These are phyloP conservation scores for Silene vulgaris DNA, from an alignment of 179 eudicot species.

Conservation along the genomic window DNA sequence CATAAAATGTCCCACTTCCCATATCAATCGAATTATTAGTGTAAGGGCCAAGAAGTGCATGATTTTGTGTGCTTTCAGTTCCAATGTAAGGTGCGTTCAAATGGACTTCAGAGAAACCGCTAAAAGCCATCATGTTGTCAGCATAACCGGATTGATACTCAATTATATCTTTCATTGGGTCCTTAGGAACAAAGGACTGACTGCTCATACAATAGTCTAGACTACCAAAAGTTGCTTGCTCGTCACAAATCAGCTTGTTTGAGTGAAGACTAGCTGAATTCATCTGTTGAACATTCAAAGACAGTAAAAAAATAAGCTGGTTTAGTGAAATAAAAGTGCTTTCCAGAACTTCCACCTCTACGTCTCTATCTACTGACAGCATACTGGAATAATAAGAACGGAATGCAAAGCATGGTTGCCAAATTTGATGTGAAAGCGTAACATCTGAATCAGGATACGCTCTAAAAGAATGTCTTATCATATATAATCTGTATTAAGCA, in stretches of 20 bases:
- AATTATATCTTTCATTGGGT: constrained; percentile 14
- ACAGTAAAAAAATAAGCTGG: not conserved
- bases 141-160: constrained; percentile 6
- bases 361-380: not conserved
- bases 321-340: not conserved
- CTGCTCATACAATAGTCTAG: constrained; percentile 1
- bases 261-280: not conserved
- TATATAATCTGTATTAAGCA: too few relatives aligned
- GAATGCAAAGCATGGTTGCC: not conserved
- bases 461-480: too few relatives aligned
- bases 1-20: not conserved
- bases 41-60: not conserved
- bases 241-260: constrained; percentile 11
- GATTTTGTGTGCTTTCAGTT: not conserved
- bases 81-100: constrained; percentile 8
- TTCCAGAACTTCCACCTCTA: not conserved
- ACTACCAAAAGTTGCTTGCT: not conserved
- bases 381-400: not conserved
- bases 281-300: not conserved
- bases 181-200: not conserved
- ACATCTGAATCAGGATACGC: too few relatives aligned
- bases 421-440: too few relatives aligned
- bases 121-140: constrained; percentile 12
- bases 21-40: not conserved
- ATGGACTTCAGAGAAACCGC: constrained; percentile 8